Conservation (phyloP, 495 filamentous ascomycete genomes). For the Astrothelium macrocarpum region DNA sequence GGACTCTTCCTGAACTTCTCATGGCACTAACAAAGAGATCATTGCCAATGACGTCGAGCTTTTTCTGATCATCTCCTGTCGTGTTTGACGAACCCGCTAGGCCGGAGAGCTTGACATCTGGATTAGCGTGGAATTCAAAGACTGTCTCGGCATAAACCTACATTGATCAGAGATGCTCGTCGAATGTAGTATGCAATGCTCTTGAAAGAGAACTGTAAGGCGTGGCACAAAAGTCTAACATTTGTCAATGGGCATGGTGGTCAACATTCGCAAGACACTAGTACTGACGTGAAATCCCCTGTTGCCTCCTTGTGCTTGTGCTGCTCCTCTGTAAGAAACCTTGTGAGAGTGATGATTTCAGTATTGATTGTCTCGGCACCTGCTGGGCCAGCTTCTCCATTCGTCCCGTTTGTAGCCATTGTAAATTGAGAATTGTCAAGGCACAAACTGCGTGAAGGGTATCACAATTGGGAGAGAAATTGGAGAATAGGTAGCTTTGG, state of each 20-base stretch:
- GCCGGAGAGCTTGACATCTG: slow-evolving; percentile 54
- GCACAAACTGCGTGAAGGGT: neutral
- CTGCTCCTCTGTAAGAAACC: slow-evolving; percentile 95
- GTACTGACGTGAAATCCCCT: slow-evolving; percentile 87
- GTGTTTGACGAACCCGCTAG: slow-evolving; percentile 90
- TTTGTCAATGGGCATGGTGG: slow-evolving; percentile 4
- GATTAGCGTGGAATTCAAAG: slow-evolving; percentile 3
- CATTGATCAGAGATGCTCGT: slow-evolving; percentile 89
- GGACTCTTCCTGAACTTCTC: slow-evolving; percentile 80
- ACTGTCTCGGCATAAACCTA: slow-evolving; percentile 19
- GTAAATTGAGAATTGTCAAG: neutral
- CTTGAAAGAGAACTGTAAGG: slow-evolving; percentile 98
- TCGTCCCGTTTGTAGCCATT: slow-evolving; percentile 26
- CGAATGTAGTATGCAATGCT: slow-evolving; percentile 99
- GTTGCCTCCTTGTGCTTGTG: slow-evolving; percentile 86
- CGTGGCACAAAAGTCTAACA: slow-evolving; percentile 81
- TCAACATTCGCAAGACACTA: neutral
- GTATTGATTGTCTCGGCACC: slow-evolving; percentile 79
- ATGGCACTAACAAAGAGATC: slow-evolving; percentile 94
- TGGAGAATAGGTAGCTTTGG: neutral
- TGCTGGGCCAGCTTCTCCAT: slow-evolving; percentile 31
- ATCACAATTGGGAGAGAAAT: neutral
- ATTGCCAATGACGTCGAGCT: slow-evolving; percentile 97
- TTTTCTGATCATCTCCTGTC: slow-evolving; percentile 98
- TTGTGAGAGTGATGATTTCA: slow-evolving; percentile 86